Evolutionary conservation across 73 alveolate genomes (phyloP).

Genomic region (Uronychia binucleata): DNA sequence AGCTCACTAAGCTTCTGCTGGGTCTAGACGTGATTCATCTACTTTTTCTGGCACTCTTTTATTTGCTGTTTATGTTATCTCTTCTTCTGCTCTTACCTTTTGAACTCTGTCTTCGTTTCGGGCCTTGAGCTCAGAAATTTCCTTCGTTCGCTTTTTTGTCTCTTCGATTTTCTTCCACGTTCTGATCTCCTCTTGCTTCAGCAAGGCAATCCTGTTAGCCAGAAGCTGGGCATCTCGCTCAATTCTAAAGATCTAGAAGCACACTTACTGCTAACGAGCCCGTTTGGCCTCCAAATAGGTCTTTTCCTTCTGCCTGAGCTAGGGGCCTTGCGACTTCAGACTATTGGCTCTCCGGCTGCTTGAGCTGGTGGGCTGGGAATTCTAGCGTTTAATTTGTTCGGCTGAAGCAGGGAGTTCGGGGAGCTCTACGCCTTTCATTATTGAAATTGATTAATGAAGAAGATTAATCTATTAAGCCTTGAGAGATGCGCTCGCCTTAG

Average conservation of each 20-base stretch:
- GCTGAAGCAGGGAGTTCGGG: neutral
- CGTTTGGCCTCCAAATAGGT: neutral
- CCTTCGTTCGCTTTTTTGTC: neutral
- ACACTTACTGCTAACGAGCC: neutral
- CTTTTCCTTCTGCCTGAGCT: neutral
- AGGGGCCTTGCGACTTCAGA: neutral
- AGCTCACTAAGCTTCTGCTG: conserved; percentile 26
- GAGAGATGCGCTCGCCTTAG: neutral
- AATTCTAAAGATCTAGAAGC: neutral
- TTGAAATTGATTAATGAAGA: too few relatives aligned
- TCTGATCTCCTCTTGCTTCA: neutral
- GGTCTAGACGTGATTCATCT: neutral
- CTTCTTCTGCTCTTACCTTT: neutral
- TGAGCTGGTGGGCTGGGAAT: neutral
- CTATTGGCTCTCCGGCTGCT: neutral
- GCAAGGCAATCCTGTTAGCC: neutral
- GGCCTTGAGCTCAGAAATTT: neutral
- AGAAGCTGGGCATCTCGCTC: conserved; percentile 15
- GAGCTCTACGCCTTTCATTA: neutral
- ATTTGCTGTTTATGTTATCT: neutral
- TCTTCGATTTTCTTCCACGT: conserved; percentile 7
- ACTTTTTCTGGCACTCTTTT: neutral
- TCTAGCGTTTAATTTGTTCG: neutral
- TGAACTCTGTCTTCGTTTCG: neutral
- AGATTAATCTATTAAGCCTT: neutral